These are phyloP conservation scores for Aspergillus proliferans DNA, from an alignment of 2,329 filamentous ascomycete species.

Conservation along the genomic window DNA sequence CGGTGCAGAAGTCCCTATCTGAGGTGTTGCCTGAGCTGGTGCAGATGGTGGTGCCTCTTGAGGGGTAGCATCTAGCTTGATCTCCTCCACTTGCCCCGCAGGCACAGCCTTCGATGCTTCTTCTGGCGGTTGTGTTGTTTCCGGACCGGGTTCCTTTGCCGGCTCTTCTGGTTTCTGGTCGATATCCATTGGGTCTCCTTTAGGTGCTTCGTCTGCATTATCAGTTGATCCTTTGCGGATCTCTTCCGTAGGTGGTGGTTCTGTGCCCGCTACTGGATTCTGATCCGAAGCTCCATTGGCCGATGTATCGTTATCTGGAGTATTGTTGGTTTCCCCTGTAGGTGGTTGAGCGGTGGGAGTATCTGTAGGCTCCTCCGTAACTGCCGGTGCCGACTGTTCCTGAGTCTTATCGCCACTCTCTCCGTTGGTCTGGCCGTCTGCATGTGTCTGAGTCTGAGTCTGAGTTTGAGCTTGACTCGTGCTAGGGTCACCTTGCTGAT, in stretches of 20 bases:
- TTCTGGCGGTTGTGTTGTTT: neutral
- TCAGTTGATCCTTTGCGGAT: neutral
- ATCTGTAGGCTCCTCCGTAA: neutral
- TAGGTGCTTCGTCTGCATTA: neutral
- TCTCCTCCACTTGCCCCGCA: constrained; percentile 4
- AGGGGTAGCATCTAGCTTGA: neutral
- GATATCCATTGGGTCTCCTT: neutral
- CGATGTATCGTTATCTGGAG: neutral
- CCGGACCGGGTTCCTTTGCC: neutral
- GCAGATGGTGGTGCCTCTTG: constrained; percentile 4
- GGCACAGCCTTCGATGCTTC: neutral
- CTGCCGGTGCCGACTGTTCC: neutral
- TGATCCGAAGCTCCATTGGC: neutral
- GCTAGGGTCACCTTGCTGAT: neutral
- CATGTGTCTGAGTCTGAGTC: neutral
- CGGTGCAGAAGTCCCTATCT: neutral
- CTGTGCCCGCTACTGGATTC: neutral
- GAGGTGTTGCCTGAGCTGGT: constrained; percentile 3
- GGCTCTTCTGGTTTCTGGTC: neutral
- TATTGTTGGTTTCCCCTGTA: neutral
- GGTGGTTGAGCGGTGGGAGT: constrained; percentile 1
- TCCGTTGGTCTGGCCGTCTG: neutral
- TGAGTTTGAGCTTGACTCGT: neutral
- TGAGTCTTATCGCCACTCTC: neutral
- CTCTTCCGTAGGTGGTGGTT: neutral